These are phyloP conservation scores for Penicillium flavigenum DNA, from an alignment of 495 filamentous ascomycete genomes.

Conservation along the genomic window DNA sequence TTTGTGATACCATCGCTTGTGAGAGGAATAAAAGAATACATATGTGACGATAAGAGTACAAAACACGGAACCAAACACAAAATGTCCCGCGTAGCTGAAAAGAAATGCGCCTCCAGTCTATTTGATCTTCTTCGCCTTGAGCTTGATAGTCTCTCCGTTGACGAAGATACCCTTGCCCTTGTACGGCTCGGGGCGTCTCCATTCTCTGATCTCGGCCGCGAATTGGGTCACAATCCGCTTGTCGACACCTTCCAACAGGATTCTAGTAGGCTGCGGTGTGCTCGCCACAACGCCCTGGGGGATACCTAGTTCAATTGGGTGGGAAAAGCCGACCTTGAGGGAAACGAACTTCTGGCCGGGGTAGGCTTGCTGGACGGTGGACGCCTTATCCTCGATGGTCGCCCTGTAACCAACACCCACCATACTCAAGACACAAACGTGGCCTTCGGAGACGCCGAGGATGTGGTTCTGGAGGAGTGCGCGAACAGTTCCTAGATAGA, in stretches of 20 bases:
- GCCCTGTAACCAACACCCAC: conserved; percentile 98
- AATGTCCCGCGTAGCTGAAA: conserved; percentile 29
- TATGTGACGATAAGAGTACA: conserved; percentile 43
- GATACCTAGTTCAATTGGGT: conserved; percentile 85
- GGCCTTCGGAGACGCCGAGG: conserved; percentile 91
- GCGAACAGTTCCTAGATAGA: conserved; percentile 71
- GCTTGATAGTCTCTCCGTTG: conserved; percentile 92
- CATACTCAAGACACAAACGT: conserved; percentile 85
- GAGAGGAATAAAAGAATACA: conserved; percentile 35
- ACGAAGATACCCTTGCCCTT: conserved; percentile 99
- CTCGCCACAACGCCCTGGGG: conserved; percentile 82
- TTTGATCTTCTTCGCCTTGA: conserved; percentile 99
- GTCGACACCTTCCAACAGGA: conserved; percentile 83
- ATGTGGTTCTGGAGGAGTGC: conserved; percentile 87
- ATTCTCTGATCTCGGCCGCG: conserved; percentile 81
- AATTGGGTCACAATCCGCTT: conserved; percentile 85
- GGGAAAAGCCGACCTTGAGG: conserved; percentile 93
- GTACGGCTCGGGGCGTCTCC: conserved; percentile 93
- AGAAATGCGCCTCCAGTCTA: conserved; percentile 39
- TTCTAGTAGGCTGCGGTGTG: conserved; percentile 89
- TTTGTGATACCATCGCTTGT: conserved; percentile 29
- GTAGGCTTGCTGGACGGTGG: conserved; percentile 64
- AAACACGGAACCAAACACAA: conserved; percentile 27
- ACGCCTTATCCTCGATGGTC: conserved; percentile 71
- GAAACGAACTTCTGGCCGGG: conserved; percentile 83